Percentiles rank a stretch among this genome's conserved stretches.
Evolutionary conservation across 345 rosid species (phyloP).

Genomic region (Anastatica hierochuntica): DNA sequence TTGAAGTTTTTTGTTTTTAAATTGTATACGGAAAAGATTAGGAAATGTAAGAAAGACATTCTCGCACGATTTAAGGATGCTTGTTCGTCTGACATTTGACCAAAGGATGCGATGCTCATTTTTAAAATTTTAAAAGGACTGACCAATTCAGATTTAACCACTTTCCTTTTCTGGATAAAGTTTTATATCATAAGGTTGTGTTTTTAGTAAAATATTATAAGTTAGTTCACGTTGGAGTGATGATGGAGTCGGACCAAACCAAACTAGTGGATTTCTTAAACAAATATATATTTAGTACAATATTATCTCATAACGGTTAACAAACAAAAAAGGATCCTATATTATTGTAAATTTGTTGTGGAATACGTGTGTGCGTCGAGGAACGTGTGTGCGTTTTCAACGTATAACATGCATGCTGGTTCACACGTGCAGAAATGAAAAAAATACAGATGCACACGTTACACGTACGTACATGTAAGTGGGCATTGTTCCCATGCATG

Average conservation of each 20-base stretch:
- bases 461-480: background rate
- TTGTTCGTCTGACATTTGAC: slow-evolving; percentile 13
- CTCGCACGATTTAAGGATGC: slow-evolving; percentile 9
- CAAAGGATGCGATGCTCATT: background rate
- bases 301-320: too few relatives aligned
- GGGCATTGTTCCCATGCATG: slow-evolving; percentile 17
- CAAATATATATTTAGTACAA: too few relatives aligned
- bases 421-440: background rate
- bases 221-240: too few relatives aligned
- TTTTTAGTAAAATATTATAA: too few relatives aligned
- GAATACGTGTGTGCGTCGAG: too few relatives aligned
- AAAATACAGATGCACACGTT: slow-evolving; percentile 4
- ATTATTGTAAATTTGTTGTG: too few relatives aligned
- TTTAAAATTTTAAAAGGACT: background rate
- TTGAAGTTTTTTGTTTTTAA: background rate
- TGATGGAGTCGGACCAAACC: too few relatives aligned
- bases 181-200: too few relatives aligned
- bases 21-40: background rate
- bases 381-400: too few relatives aligned
- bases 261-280: too few relatives aligned
- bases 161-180: slow-evolving; percentile 17
- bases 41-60: background rate
- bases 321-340: too few relatives aligned
- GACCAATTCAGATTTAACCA: slow-evolving; percentile 7
- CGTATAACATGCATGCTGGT: background rate